Percentiles rank a stretch among this genome's conserved stretches.
Evolutionary conservation across 208 protist genomes (phyloP).

Genomic region (Trypanosomatidae sp.): DNA sequence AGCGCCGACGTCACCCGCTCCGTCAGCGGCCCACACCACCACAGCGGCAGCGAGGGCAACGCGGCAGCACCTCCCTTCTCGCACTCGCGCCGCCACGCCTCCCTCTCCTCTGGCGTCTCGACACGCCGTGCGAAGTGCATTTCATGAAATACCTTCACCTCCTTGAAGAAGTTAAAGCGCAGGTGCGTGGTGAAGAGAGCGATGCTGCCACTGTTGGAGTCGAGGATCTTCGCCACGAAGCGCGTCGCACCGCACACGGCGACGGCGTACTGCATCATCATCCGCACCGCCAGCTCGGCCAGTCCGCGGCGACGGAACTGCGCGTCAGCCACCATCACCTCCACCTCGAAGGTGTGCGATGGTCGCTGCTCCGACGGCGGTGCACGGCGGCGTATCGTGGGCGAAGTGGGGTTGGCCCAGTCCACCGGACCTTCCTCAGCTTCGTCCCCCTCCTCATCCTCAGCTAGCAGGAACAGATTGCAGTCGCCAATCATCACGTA

Average conservation of each 20-base stretch:
- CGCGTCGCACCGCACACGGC: slow-evolving; percentile 47
- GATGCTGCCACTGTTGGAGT: slow-evolving; percentile 68
- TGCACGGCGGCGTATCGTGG: not conserved
- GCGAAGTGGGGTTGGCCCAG: not conserved
- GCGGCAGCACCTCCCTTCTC: not conserved
- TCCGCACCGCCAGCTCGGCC: slow-evolving; percentile 65
- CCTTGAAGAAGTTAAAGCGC: slow-evolving; percentile 59
- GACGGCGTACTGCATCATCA: slow-evolving; percentile 88
- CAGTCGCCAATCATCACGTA: slow-evolving; percentile 88
- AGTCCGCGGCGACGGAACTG: slow-evolving; percentile 64
- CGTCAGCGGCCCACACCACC: too few relatives aligned
- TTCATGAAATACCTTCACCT: slow-evolving; percentile 87
- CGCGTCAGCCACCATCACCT: slow-evolving; percentile 90
- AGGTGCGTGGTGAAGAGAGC: slow-evolving; percentile 75
- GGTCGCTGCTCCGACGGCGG: not conserved
- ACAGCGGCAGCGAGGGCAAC: too few relatives aligned
- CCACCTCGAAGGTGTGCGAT: slow-evolving; percentile 74
- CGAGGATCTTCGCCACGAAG: slow-evolving; percentile 92
- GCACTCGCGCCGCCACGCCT: slow-evolving; percentile 32
- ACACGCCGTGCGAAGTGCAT: slow-evolving; percentile 57
- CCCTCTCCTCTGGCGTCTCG: slow-evolving; percentile 24
- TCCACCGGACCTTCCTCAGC: slow-evolving; percentile 9
- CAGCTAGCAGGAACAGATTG: slow-evolving; percentile 84
- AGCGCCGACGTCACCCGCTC: too few relatives aligned
- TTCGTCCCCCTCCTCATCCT: slow-evolving; percentile 23